Evolutionary conservation across 2,329 filamentous ascomycete genomes (phyloP).

Genomic region (Neocucurbitaria cava): DNA sequence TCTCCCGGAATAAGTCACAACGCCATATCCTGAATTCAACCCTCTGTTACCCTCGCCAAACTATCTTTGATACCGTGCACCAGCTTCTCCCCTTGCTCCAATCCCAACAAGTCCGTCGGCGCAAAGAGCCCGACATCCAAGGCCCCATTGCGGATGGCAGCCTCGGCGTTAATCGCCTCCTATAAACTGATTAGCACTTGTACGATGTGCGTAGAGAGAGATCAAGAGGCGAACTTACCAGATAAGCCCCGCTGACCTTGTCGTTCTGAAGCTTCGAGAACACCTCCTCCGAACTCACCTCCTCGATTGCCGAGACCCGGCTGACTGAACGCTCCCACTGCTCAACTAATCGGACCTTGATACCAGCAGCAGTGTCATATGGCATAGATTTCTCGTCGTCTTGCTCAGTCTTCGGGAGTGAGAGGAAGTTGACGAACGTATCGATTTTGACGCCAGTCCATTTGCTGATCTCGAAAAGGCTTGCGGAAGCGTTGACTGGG

Average conservation of each 20-base stretch:
- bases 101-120: constrained; percentile 51
- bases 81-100: constrained; percentile 47
- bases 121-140: constrained; percentile 63
- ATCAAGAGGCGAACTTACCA: constrained; percentile 41
- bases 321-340: constrained; percentile 28
- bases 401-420: constrained; percentile 54
- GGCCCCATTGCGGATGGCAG: constrained; percentile 55
- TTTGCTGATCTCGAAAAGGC: constrained; percentile 72
- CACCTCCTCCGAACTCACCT: constrained; percentile 13
- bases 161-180: constrained; percentile 64
- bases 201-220: too few relatives aligned
- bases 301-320: constrained; percentile 18
- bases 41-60: constrained; percentile 7
- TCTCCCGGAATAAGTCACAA: too few relatives aligned
- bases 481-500: constrained; percentile 63
- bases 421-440: constrained; percentile 83
- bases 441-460: constrained; percentile 79
- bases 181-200: constrained; percentile 34
- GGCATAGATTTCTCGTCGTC: constrained; percentile 1
- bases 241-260: constrained; percentile 39
- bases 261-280: constrained; percentile 32
- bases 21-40: neutral
- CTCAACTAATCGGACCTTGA: constrained; percentile 25
- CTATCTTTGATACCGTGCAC: constrained; percentile 39
- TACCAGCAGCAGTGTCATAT: constrained; percentile 5